phyloP scores from a whole-genome alignment of 768 basidiomycete genomes.

The Psilocybe tampanensis region DNA sequence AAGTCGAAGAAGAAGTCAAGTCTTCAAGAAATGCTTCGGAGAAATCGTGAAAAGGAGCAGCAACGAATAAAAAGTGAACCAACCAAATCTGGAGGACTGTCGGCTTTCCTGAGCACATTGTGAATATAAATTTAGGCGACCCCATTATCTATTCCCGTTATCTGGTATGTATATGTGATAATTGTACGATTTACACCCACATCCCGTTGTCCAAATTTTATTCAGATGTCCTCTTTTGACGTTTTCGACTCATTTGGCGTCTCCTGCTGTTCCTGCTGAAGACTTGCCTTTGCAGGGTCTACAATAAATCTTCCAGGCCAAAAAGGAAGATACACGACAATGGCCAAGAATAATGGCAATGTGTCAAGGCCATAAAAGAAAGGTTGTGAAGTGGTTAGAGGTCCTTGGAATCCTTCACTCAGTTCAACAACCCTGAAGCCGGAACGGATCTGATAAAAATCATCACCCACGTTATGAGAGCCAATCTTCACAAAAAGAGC shows the following conservation, averaged over 20 bases:
- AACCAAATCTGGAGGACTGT: constrained; percentile 41
- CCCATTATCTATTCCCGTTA: not conserved
- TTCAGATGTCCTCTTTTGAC: not conserved
- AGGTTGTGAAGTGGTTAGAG: constrained; percentile 56
- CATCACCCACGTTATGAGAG: too few relatives aligned
- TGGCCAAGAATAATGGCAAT: constrained; percentile 64
- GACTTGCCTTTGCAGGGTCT: constrained; percentile 36
- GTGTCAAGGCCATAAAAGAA: constrained; percentile 71
- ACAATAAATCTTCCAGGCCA: constrained; percentile 67
- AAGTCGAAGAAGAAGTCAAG: constrained; percentile 53
- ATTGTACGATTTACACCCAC: not conserved
- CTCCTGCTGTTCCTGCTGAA: not conserved
- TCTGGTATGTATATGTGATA: not conserved
- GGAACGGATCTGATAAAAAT: constrained; percentile 55
- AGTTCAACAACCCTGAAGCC: constrained; percentile 61
- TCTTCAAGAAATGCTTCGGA: constrained; percentile 64
- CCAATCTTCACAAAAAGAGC: not conserved
- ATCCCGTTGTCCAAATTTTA: not conserved
- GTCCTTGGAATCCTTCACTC: constrained; percentile 62
- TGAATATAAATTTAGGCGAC: constrained; percentile 4
- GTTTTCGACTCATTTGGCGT: not conserved
- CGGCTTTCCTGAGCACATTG: constrained; percentile 54
- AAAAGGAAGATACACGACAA: constrained; percentile 54
- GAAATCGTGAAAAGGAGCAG: constrained; percentile 56
- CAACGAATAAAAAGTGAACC: constrained; percentile 31